Evolutionary conservation across 352 stramenopile species (phyloP).

Genomic region (Pythium diclinum): DNA sequence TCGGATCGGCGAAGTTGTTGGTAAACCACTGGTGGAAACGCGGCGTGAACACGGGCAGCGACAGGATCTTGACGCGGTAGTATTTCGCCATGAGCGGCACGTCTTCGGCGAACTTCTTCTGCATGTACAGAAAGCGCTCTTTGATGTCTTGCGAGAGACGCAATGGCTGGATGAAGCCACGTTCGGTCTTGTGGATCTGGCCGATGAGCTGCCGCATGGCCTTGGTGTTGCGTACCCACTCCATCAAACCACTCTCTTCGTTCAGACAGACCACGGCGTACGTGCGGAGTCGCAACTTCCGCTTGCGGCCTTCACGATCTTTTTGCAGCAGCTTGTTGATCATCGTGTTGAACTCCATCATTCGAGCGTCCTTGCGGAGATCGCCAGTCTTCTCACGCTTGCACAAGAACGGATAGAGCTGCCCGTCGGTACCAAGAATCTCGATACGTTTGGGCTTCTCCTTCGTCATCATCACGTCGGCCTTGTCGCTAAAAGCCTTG

Average conservation of each 20-base stretch:
- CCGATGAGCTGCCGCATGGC: constrained; percentile 89
- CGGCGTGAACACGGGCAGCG: constrained; percentile 84
- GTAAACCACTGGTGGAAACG: constrained; percentile 99
- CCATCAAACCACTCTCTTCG: constrained; percentile 98
- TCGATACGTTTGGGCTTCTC: constrained; percentile 98
- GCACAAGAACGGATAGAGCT: constrained; percentile 90
- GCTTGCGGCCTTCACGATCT: constrained; percentile 85
- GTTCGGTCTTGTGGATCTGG: constrained; percentile 87
- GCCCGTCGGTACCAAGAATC: constrained; percentile 69
- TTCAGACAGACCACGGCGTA: constrained; percentile 99
- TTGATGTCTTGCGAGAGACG: constrained; percentile 81
- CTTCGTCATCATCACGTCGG: constrained; percentile 98
- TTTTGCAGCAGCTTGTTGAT: constrained; percentile 98
- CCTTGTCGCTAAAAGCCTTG: constrained; percentile 83
- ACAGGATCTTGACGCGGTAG: constrained; percentile 67
- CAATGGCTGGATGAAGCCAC: constrained; percentile 77
- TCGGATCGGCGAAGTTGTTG: constrained; percentile 97
- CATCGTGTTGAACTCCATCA: constrained; percentile 99
- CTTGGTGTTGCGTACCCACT: constrained; percentile 99
- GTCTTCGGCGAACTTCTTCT: constrained; percentile 80
- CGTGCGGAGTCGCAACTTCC: constrained; percentile 94
- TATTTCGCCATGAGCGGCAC: constrained; percentile 72
- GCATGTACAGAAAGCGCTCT: constrained; percentile 86
- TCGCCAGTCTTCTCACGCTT: constrained; percentile 98
- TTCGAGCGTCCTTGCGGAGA: constrained; percentile 98